phyloP scores from a whole-genome alignment of 176 grass and related monocot genomes.

The Musa troglodytarum region DNA sequence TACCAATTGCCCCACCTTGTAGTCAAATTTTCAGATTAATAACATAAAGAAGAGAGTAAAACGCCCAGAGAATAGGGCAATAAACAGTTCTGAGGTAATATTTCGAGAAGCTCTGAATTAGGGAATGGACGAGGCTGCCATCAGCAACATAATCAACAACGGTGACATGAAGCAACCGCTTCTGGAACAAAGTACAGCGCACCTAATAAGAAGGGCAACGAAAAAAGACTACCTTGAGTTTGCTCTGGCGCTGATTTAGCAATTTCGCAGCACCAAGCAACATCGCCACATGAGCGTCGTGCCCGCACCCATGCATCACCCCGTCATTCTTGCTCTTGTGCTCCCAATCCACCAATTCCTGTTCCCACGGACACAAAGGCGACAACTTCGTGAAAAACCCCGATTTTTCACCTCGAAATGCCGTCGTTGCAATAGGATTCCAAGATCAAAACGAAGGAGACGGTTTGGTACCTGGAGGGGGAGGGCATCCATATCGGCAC shows the following conservation, averaged over 20 bases:
- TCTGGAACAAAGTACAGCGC: background rate
- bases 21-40: background rate
- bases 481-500: conserved; percentile 93
- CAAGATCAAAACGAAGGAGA: background rate
- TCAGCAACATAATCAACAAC: background rate
- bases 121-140: too few relatives aligned
- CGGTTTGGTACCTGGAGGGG: conserved; percentile 43
- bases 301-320: conserved; percentile 87
- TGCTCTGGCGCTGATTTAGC: conserved; percentile 61
- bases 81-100: background rate
- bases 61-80: background rate
- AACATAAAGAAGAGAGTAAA: background rate
- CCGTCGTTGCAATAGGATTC: too few relatives aligned
- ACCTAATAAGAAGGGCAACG: background rate
- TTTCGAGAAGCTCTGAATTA: background rate
- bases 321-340: conserved; percentile 82
- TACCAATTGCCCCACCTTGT: too few relatives aligned
- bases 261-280: conserved; percentile 87
- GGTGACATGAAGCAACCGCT: background rate
- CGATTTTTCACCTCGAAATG: too few relatives aligned
- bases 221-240: conserved; percentile 39
- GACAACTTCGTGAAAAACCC: background rate
- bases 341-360: conserved; percentile 94
- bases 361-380: background rate
- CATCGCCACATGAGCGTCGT: conserved; percentile 81